Base-by-base conservation (phyloP, 1,139 yeast genomes). In the Yamadazyma siamensis region DNA sequence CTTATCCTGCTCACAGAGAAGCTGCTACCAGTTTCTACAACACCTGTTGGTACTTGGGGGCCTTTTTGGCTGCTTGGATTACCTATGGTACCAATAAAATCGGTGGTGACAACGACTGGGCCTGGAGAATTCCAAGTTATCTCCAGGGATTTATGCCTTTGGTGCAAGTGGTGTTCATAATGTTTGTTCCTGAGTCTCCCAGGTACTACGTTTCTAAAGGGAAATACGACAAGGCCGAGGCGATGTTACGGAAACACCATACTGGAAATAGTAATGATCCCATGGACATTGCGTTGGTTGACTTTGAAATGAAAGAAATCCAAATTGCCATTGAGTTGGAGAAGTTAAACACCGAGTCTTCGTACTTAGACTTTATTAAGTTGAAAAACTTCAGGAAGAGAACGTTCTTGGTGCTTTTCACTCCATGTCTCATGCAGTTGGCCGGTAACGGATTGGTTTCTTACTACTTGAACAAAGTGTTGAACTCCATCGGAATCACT, bases 371-470 rank as follows among this genome's bases (percentile, higher is more conserved):
- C 40, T 67, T 68, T 40, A 12, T 61, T 32, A 58, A 32, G 13
- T 54, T 55, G 19, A 50, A 50, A 24, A 53, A 60, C 22, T 65
- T 65, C 61, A 46, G 78, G 60, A 59, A 60, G 44, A 65, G 77
- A 56, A 46, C 61, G 11, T 67, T 65, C 40, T 53, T 70, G 34
- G 39, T 53, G 15, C 21, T 53, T 21, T 57, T 59, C 42, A 48
- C 61, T 23, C 61, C 64, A 22, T 41, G 55, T 14, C 53, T 67
- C 47, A 63, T 65, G 61, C 76, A 72, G 43, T 58, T 71, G 34
- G 63, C 71, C 23, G 79, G 79, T 44, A 71, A 71, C 39, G 76
- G 75, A 32, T 56, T 73, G 31, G 73, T 72, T 14, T 66, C 76
- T 1, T 72, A 71, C 54, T 73, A 73, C 47, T 53, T 74, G 40